Evolutionary conservation across 495 filamentous ascomycete genomes (phyloP).

Genomic region (Podospora sp.): DNA sequence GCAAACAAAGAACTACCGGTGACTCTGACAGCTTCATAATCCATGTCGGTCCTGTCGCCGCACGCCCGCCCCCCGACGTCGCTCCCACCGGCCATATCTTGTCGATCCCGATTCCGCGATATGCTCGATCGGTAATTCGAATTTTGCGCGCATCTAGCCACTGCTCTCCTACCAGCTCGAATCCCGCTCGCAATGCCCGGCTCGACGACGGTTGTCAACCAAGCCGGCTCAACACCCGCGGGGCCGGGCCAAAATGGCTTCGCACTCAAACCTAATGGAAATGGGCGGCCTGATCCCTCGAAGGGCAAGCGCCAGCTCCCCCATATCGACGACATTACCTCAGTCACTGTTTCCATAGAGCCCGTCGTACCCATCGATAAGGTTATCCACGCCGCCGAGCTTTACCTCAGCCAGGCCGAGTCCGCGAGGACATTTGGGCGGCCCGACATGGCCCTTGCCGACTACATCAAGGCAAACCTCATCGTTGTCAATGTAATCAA

Average conservation of each 20-base stretch:
- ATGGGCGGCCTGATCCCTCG: not conserved
- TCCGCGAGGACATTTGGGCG: conserved; percentile 54
- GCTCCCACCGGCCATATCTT: not conserved
- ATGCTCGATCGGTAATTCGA: not conserved
- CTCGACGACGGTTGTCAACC: conserved; percentile 26
- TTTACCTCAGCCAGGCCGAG: conserved; percentile 53
- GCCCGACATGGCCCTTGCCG: conserved; percentile 56
- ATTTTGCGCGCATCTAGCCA: not conserved
- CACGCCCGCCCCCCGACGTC: not conserved
- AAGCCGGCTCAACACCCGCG: conserved; percentile 20
- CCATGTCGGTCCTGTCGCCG: not conserved
- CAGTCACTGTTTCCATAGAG: conserved; percentile 47
- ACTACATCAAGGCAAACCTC: conserved; percentile 79
- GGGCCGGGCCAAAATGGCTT: conserved; percentile 13
- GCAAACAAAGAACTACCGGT: not conserved
- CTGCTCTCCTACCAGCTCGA: not conserved
- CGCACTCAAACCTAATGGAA: not conserved
- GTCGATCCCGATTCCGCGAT: not conserved
- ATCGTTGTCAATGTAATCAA: conserved; percentile 68
- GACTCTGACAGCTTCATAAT: not conserved
- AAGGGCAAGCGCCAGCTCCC: conserved; percentile 52
- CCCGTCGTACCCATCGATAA: conserved; percentile 49
- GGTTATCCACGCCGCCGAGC: conserved; percentile 54
- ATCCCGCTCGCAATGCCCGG: conserved; percentile 24
- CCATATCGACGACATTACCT: conserved; percentile 74